Evolutionary conservation across 2,329 filamentous ascomycete species (phyloP), one percentile per base, ranked within the genome.

Genomic region (Paramyrothecium sp.): DNA sequence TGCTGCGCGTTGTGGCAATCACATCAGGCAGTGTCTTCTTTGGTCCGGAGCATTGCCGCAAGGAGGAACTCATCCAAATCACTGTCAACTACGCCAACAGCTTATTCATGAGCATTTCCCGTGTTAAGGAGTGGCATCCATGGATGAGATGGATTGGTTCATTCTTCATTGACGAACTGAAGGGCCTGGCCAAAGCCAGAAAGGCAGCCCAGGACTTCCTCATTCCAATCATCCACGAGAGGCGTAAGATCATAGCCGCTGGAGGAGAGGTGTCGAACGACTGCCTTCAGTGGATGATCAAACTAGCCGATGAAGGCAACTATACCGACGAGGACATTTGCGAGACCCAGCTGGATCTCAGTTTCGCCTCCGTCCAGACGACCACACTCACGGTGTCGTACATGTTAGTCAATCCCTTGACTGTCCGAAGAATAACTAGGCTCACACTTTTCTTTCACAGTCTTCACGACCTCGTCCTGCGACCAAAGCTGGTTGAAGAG

Each of bases 311-410:
- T 19, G 38, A 44, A 44, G 13, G 5, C 5, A 44, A 44, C 13
- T 19, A 17, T 8, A 51, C 21, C 4, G 49, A 51, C 23, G 23
- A 51, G 49, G 49, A 51, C 22, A 13, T 51, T 5, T 21, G 19
- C 22, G 49, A 51, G 49, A 33, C 23, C n/a, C 49, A 23, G 30
- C 49, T 51, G 8, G 49, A 61, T 16, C 30, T 63, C 12, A 58
- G 61, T 54, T 61, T 63, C 57, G 61, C 61, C 22, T 57, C 59
- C 19, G 57, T 63, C 22, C 61, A 63, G n/a, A 63, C 61, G 3
- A 61, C 61, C 7, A 59, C 61, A 20, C 61, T 63, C 57, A 57
- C 61, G 2, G 56, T 54, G 23, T 61, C 61, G 2, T 59, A 63
- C 21, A 55, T 63, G 34, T 54, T 7, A 26, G 49, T 51, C 16